Percentiles rank a stretch among this genome's conserved stretches.
Conservation (phyloP, 1,284 basidiomycete genomes). For the Mycosarcoma mackinlayi region DNA sequence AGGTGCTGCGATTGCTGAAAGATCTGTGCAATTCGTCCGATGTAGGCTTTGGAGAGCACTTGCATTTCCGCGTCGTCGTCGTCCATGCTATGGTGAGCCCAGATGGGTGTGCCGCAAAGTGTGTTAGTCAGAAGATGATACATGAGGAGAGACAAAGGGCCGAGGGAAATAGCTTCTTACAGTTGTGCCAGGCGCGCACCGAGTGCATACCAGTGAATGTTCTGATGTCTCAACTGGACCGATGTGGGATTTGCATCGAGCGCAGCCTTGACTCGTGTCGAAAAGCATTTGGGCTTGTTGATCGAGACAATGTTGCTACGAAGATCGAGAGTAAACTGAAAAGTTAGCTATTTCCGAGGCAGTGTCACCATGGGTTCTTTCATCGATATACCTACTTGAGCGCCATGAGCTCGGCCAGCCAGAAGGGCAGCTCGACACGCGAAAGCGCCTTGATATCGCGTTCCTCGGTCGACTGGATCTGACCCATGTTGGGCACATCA, state of each 20-base stretch:
- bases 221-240: constrained; percentile 59
- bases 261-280: constrained; percentile 57
- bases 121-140: no score
- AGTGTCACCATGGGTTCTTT: no score
- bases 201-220: constrained; percentile 64
- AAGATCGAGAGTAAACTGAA: background rate
- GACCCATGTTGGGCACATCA: constrained; percentile 63
- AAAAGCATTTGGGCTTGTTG: constrained; percentile 60
- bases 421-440: constrained; percentile 63
- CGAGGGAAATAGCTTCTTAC: no score
- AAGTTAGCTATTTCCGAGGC: no score
- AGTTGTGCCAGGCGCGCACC: constrained; percentile 59
- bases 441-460: constrained; percentile 57
- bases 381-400: constrained; percentile 62
- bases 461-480: constrained; percentile 58
- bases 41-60: constrained; percentile 59
- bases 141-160: no score
- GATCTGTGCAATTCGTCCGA: constrained; percentile 53
- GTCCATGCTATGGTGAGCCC: constrained; percentile 46
- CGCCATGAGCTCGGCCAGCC: constrained; percentile 64
- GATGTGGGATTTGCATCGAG: constrained; percentile 60
- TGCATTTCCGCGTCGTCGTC: constrained; percentile 53
- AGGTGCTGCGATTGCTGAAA: constrained; percentile 61
- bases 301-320: constrained; percentile 59
- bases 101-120: no score